Conservation (phyloP, 371 early-diverging fungal genomes). For the Apophysomyces sp. region DNA sequence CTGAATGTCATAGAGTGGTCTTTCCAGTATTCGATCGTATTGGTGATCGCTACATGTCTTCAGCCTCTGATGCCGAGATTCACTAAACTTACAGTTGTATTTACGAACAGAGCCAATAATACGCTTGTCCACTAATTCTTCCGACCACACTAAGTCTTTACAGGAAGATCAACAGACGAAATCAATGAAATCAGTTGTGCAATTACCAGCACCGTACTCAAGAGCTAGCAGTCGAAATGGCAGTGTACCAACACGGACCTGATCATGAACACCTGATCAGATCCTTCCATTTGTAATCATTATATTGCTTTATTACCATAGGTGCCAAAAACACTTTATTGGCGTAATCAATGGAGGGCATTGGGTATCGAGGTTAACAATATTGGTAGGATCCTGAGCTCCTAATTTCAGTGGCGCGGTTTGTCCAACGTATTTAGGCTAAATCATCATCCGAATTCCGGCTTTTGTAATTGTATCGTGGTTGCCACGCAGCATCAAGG, state of each 20-base stretch:
- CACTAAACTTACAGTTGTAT: conserved; percentile 57
- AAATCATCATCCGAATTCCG: too few relatives aligned
- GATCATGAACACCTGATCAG: background rate
- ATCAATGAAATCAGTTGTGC: background rate
- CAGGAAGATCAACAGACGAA: background rate
- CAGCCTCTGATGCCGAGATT: background rate
- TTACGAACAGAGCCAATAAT: conserved; percentile 78
- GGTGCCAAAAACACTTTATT: conserved; percentile 84
- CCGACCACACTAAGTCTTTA: conserved; percentile 86
- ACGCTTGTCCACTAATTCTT: conserved; percentile 89
- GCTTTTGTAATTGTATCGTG: too few relatives aligned
- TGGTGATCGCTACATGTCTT: conserved; percentile 49
- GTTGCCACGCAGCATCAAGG: too few relatives aligned
- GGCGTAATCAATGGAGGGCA: conserved; percentile 48
- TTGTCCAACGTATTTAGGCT: too few relatives aligned
- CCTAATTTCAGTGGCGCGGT: too few relatives aligned
- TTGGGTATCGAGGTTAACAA: background rate
- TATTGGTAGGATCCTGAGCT: too few relatives aligned
- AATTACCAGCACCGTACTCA: conserved; percentile 84
- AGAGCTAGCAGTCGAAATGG: conserved; percentile 85
- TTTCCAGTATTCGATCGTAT: conserved; percentile 69
- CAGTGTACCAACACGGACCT: conserved; percentile 85
- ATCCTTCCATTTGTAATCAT: background rate
- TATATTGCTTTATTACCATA: conserved; percentile 60
- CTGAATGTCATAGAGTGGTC: conserved; percentile 59